These are phyloP conservation scores for Auriscalpium vulgare DNA, from an alignment of 768 basidiomycete species.

Conservation along the genomic window DNA sequence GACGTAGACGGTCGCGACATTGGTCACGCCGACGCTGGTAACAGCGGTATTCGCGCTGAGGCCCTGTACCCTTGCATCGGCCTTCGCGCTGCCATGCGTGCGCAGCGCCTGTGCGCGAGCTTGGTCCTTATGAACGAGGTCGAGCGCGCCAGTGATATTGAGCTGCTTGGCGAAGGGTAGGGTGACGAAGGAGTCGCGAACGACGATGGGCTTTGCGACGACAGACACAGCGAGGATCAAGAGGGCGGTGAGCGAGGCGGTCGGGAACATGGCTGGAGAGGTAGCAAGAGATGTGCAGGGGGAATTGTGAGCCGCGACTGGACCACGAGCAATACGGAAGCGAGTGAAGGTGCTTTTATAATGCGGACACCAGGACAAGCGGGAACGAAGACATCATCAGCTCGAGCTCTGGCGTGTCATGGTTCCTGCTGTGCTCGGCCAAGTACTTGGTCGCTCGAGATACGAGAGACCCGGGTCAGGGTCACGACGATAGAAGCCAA, in stretches of 20 bases:
- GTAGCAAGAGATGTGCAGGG: neutral
- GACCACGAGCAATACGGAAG: neutral
- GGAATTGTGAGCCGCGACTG: neutral
- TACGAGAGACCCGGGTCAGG: too few relatives aligned
- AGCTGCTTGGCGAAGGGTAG: slow-evolving; percentile 49
- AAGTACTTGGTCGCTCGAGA: too few relatives aligned
- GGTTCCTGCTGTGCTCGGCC: too few relatives aligned
- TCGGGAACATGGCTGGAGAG: slow-evolving; percentile 14
- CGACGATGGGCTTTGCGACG: slow-evolving; percentile 18
- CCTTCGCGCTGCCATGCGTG: slow-evolving; percentile 29
- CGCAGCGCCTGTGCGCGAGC: slow-evolving; percentile 39
- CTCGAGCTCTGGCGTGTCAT: too few relatives aligned
- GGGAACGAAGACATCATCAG: too few relatives aligned
- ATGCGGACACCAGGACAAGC: too few relatives aligned
- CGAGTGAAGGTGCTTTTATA: too few relatives aligned
- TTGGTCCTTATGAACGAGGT: slow-evolving; percentile 44
- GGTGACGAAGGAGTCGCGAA: slow-evolving; percentile 21
- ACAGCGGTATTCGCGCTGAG: slow-evolving; percentile 14
- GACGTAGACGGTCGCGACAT: slow-evolving; percentile 33
- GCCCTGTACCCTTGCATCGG: slow-evolving; percentile 5
- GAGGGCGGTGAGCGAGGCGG: slow-evolving; percentile 17
- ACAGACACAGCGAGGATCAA: slow-evolving; percentile 17
- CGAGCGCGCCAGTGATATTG: slow-evolving; percentile 41
- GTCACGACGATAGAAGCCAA: too few relatives aligned
- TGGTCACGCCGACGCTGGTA: slow-evolving; percentile 32